These are phyloP conservation scores for Delonix regia DNA, from an alignment of 306 rosid species.

Conservation along the genomic window DNA sequence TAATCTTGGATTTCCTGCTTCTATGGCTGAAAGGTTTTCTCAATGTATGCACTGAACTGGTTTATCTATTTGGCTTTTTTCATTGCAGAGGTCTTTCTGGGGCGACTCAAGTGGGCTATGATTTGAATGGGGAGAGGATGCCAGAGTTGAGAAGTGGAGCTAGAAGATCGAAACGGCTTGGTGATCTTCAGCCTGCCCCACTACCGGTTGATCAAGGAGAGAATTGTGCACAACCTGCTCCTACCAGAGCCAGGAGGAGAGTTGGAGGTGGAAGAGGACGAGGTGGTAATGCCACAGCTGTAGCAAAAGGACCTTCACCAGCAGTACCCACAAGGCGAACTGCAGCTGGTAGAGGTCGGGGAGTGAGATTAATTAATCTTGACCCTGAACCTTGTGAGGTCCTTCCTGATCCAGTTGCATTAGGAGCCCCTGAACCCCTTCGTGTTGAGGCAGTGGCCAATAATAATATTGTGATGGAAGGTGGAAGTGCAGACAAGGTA, in stretches of 20 bases:
- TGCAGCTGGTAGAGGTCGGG: slow-evolving; percentile 94
- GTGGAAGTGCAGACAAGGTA: slow-evolving; percentile 80
- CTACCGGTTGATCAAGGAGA: slow-evolving; percentile 76
- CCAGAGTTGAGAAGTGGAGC: slow-evolving; percentile 99
- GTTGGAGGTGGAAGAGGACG: slow-evolving; percentile 88
- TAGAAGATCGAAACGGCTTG: slow-evolving; percentile 93
- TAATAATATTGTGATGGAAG: slow-evolving; percentile 79
- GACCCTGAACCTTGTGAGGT: slow-evolving; percentile 38
- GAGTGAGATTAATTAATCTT: slow-evolving; percentile 77
- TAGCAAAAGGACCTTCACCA: slow-evolving; percentile 84
- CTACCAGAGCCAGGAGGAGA: slow-evolving; percentile 75
- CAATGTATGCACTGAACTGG: slow-evolving; percentile 17
- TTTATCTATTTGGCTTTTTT: slow-evolving; percentile 9
- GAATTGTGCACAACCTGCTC: slow-evolving; percentile 73
- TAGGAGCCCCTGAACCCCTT: slow-evolving; percentile 68
- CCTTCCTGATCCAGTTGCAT: slow-evolving; percentile 63
- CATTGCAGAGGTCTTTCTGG: slow-evolving; percentile 50
- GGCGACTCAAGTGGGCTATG: slow-evolving; percentile 62
- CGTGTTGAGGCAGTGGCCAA: slow-evolving; percentile 66
- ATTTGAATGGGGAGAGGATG: slow-evolving; percentile 99
- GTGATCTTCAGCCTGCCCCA: slow-evolving; percentile 84
- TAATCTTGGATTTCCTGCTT: not conserved
- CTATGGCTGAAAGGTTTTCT: slow-evolving; percentile 25
- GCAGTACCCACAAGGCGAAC: slow-evolving; percentile 84
- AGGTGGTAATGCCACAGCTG: slow-evolving; percentile 76